Evolutionary conservation across 768 basidiomycete species (phyloP).

Genomic region (Agrocybe chaxingu): DNA sequence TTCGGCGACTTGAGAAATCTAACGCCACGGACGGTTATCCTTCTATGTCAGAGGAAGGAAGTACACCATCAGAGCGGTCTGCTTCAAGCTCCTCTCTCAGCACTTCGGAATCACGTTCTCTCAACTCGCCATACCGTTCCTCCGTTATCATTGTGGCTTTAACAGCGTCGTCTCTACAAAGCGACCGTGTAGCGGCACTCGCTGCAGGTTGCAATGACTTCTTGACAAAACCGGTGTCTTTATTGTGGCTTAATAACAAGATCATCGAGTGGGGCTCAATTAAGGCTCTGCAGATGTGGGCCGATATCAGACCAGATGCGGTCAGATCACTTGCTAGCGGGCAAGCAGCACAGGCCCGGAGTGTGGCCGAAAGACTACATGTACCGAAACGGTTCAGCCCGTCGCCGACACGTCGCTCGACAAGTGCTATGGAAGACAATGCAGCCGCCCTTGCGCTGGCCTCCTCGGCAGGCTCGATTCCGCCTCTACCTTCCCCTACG

Average conservation of each 20-base stretch:
- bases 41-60: slow-evolving; percentile 54
- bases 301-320: slow-evolving; percentile 66
- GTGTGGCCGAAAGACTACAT: slow-evolving; percentile 45
- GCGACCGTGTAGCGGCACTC: slow-evolving; percentile 94
- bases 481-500: slow-evolving; percentile 8
- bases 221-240: slow-evolving; percentile 93
- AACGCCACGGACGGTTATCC: slow-evolving; percentile 65
- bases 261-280: slow-evolving; percentile 99
- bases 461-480: slow-evolving; percentile 16
- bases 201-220: slow-evolving; percentile 99
- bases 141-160: slow-evolving; percentile 99
- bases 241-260: slow-evolving; percentile 95
- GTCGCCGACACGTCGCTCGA: slow-evolving; percentile 22
- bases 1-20: slow-evolving; percentile 76
- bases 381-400: slow-evolving; percentile 31
- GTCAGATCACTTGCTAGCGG: slow-evolving; percentile 34
- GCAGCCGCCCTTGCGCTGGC: slow-evolving; percentile 21
- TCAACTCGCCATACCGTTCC: slow-evolving; percentile 73
- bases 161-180: slow-evolving; percentile 93
- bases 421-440: slow-evolving; percentile 20
- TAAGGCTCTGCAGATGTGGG: slow-evolving; percentile 91
- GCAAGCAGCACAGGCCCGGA: slow-evolving; percentile 38
- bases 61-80: slow-evolving; percentile 54
- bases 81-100: slow-evolving; percentile 20
- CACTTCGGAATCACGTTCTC: slow-evolving; percentile 39